A percentile compares a stretch with the other conserved stretches of the same genome.
These are phyloP conservation scores for Mycena alexandri DNA, from an alignment of 768 basidiomycete species.

Conservation along the genomic window DNA sequence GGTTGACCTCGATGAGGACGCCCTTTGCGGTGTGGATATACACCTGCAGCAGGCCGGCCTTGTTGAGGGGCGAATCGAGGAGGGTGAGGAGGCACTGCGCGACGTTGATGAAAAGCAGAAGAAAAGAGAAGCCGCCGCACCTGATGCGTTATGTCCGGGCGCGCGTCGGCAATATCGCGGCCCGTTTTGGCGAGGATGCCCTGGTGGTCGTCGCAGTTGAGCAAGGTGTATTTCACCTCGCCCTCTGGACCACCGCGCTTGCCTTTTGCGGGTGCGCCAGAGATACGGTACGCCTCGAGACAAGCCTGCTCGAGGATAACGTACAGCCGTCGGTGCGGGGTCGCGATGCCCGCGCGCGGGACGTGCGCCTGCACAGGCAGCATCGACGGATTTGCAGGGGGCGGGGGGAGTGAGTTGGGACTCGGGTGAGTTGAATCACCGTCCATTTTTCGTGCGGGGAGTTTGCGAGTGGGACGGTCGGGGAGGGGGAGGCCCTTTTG, in stretches of 20 bases:
- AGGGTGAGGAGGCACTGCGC: slow-evolving; percentile 92
- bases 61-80: slow-evolving; percentile 97
- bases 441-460: slow-evolving; percentile 47
- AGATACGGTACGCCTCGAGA: slow-evolving; percentile 93
- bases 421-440: slow-evolving; percentile 37
- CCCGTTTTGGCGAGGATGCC: slow-evolving; percentile 98
- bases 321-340: slow-evolving; percentile 77
- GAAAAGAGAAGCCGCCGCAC: slow-evolving; percentile 56
- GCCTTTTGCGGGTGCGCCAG: slow-evolving; percentile 66
- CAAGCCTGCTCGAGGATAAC: slow-evolving; percentile 96
- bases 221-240: slow-evolving; percentile 94
- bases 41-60: slow-evolving; percentile 95
- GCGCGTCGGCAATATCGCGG: slow-evolving; percentile 98
- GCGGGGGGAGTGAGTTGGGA: slow-evolving; percentile 60
- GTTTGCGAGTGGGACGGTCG: slow-evolving; percentile 62
- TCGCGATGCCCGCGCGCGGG: slow-evolving; percentile 64
- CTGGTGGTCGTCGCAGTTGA: slow-evolving; percentile 99
- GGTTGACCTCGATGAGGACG: slow-evolving; percentile 98
- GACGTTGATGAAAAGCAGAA: slow-evolving; percentile 8
- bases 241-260: slow-evolving; percentile 72
- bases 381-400: slow-evolving; percentile 79
- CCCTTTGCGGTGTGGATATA: slow-evolving; percentile 98
- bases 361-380: slow-evolving; percentile 87
- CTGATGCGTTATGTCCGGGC: slow-evolving; percentile 99
- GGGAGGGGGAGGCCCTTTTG: slow-evolving; percentile 59